A percentile compares a stretch with the other conserved stretches of the same genome.
Evolutionary conservation across 2,329 filamentous ascomycete genomes (phyloP).

Genomic region (Neoscytalidium dimidiatum): DNA sequence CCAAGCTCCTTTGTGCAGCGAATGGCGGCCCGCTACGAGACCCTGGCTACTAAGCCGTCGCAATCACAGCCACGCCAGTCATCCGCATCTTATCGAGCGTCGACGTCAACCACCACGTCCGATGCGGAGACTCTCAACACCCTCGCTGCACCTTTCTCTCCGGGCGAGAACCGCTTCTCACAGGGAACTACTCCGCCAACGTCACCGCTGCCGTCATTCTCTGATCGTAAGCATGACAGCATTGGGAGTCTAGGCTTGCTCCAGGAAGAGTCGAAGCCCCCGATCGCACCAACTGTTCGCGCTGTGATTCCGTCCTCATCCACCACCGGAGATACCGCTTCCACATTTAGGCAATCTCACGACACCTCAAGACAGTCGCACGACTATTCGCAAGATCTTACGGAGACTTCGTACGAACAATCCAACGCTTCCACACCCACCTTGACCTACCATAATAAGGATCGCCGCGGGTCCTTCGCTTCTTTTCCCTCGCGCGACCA

Average conservation of each 20-base stretch:
- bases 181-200: conserved; percentile 41
- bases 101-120: conserved; percentile 39
- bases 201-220: conserved; percentile 32
- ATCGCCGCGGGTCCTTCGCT: background rate
- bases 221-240: conserved; percentile 26
- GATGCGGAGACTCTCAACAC: conserved; percentile 38
- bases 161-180: conserved; percentile 38
- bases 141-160: conserved; percentile 35
- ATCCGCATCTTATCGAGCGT: conserved; percentile 38
- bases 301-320: conserved; percentile 39
- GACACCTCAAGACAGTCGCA: background rate
- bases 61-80: conserved; percentile 36
- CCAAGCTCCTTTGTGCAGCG: conserved; percentile 22
- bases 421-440: conserved; percentile 13
- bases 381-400: conserved; percentile 7
- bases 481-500: conserved; percentile 1
- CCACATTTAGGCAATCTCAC: conserved; percentile 26
- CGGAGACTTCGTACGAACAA: background rate
- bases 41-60: conserved; percentile 22
- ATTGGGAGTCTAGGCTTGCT: conserved; percentile 36
- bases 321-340: background rate
- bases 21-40: conserved; percentile 27
- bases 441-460: conserved; percentile 16
- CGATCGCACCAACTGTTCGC: conserved; percentile 33
- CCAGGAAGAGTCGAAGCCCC: conserved; percentile 30